These are phyloP conservation scores for Ballota nigra DNA, from an alignment of 257 asterid genomes.

Conservation along the genomic window DNA sequence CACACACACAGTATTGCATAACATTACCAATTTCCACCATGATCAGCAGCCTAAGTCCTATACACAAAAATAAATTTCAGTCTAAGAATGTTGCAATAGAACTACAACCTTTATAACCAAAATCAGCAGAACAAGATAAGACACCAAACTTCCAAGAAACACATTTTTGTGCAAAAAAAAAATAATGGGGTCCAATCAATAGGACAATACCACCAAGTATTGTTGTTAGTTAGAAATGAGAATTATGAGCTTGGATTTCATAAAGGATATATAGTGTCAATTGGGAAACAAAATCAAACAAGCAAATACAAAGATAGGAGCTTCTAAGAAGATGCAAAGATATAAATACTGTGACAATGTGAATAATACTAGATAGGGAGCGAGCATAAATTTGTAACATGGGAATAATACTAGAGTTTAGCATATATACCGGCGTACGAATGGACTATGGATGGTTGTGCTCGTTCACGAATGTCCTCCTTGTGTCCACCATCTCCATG, in stretches of 20 bases:
- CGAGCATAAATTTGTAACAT: no score
- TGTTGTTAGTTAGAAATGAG: conserved; percentile 13
- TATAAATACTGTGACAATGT: no score
- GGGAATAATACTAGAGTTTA: no score
- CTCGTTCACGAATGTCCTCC: no score
- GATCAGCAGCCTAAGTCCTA: not conserved
- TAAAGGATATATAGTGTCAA: conserved; percentile 12
- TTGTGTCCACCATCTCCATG: no score
- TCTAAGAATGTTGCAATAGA: not conserved
- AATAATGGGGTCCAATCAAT: conserved; percentile 13
- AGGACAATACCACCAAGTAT: not conserved
- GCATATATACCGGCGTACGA: no score
- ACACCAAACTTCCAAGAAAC: not conserved
- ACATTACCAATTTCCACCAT: not conserved
- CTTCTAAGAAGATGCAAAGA: no score
- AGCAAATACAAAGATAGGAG: no score
- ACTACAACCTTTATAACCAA: not conserved
- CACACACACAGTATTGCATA: not conserved
- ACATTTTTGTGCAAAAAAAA: not conserved
- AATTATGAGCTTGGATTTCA: conserved; percentile 21
- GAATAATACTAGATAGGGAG: no score
- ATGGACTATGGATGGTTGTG: no score
- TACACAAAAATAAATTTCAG: not conserved
- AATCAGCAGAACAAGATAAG: not conserved
- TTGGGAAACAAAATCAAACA: conserved; percentile 3